Evolutionary conservation across 2,329 filamentous ascomycete genomes (phyloP).

Genomic region (Corinectria fuckeliana): DNA sequence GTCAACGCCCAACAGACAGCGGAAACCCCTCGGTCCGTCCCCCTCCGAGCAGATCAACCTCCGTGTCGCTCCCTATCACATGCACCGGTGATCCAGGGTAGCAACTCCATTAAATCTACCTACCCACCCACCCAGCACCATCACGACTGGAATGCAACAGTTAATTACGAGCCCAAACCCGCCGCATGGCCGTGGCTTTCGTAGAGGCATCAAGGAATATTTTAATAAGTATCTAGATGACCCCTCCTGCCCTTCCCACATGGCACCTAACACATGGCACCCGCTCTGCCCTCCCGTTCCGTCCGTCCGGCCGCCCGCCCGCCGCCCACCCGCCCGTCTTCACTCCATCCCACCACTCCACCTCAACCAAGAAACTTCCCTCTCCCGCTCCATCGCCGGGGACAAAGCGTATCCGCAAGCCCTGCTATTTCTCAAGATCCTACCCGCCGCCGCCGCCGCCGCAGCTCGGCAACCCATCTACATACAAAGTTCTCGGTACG

Average conservation of each 20-base stretch:
- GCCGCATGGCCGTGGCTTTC: neutral
- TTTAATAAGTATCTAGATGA: no score
- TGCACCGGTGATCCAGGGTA: neutral
- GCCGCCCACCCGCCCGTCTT: slow-evolving; percentile 12
- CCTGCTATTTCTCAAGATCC: neutral
- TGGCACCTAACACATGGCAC: slow-evolving; percentile 1
- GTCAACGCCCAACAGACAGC: no score
- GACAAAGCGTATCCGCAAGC: neutral
- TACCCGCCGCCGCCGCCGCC: neutral
- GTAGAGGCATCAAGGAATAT: neutral
- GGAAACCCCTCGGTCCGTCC: slow-evolving; percentile 3
- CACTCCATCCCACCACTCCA: neutral
- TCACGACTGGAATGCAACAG: neutral
- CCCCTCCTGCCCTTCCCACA: slow-evolving; percentile 7
- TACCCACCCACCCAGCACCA: no score
- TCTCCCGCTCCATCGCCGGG: neutral
- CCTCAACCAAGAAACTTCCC: neutral
- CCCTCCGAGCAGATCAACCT: slow-evolving; percentile 3
- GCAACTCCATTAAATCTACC: neutral
- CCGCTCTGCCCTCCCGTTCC: slow-evolving; percentile 7
- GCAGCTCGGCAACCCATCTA: neutral
- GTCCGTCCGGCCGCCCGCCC: slow-evolving; percentile 18
- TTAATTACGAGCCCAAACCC: neutral
- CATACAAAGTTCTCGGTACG: no score
- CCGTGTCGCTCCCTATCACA: no score